phyloP scores from a whole-genome alignment of 2,329 filamentous ascomycete genomes.

The Tolypocladium album region DNA sequence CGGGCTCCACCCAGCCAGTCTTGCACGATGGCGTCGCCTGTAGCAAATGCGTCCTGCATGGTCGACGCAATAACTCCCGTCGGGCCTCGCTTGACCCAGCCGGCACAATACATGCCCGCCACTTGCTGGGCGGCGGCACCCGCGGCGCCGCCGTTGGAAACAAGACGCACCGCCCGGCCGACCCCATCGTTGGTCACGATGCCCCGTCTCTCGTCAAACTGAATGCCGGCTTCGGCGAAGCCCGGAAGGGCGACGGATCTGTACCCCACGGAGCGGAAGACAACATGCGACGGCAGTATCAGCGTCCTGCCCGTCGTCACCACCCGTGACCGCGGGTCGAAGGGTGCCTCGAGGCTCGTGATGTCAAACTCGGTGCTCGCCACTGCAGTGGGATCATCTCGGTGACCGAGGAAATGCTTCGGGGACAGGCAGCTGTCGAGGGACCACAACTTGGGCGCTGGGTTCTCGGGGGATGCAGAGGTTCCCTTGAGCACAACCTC shows the following conservation, averaged over 20 bases:
- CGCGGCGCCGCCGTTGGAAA: conserved; percentile 12
- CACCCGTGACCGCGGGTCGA: conserved; percentile 39
- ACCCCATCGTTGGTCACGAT: conserved; percentile 73
- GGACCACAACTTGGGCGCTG: conserved; percentile 61
- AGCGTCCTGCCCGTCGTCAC: conserved; percentile 36
- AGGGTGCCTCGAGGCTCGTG: conserved; percentile 43
- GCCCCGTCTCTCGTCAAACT: conserved; percentile 65
- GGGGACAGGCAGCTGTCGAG: conserved; percentile 81
- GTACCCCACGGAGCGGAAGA: conserved; percentile 94
- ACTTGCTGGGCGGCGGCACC: conserved; percentile 28
- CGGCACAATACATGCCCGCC: conserved; percentile 80
- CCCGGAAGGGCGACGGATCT: conserved; percentile 69
- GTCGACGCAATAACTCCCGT: conserved; percentile 94
- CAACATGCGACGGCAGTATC: conserved; percentile 54
- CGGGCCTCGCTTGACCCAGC: conserved; percentile 92
- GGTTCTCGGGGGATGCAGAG: conserved; percentile 28
- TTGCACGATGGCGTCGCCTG: conserved; percentile 70
- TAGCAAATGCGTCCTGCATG: conserved; percentile 88
- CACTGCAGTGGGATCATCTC: conserved; percentile 36
- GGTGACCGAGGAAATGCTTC: conserved; percentile 47
- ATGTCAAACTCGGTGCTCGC: conserved; percentile 58
- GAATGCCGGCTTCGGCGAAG: conserved; percentile 60
- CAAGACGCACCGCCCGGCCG: conserved; percentile 53
- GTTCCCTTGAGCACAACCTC: conserved; percentile 75
- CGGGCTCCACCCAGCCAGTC: conserved; percentile 51